Percentiles rank a stretch among this genome's conserved stretches.
Evolutionary conservation across 1,284 basidiomycete species (phyloP).

Genomic region (Inonotus hispidus): DNA sequence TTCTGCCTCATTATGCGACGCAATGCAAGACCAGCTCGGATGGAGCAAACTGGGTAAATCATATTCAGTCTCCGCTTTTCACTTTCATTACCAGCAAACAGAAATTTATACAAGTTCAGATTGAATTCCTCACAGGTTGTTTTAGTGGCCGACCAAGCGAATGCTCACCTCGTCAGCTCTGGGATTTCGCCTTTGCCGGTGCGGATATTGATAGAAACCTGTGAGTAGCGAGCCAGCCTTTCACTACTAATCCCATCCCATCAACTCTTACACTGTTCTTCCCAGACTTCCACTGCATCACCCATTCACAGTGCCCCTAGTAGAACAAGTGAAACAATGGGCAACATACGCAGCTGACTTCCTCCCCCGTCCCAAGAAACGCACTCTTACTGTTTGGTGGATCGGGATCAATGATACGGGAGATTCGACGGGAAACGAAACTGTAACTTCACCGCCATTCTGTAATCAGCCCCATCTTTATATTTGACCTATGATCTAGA

Average conservation of each 20-base stretch:
- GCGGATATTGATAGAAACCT: conserved; percentile 44
- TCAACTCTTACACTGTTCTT: not conserved
- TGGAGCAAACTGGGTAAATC: conserved; percentile 48
- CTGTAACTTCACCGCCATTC: conserved; percentile 27
- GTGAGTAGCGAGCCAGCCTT: conserved; percentile 27
- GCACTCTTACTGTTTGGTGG: conserved; percentile 51
- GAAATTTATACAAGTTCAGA: conserved; percentile 26
- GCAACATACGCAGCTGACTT: conserved; percentile 36
- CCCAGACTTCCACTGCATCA: conserved; percentile 34
- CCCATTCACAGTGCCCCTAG: conserved; percentile 42
- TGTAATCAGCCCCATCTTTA: not conserved
- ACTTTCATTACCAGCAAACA: not conserved
- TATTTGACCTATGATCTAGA: conserved; percentile 27
- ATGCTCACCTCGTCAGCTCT: conserved; percentile 40
- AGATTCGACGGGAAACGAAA: conserved; percentile 41
- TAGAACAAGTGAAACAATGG: conserved; percentile 50
- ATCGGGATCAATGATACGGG: conserved; percentile 57
- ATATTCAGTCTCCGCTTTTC: not conserved
- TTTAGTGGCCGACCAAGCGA: conserved; percentile 38
- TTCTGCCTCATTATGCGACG: not conserved
- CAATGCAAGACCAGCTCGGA: conserved; percentile 45
- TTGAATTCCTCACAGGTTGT: conserved; percentile 49
- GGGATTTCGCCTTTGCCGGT: conserved; percentile 55
- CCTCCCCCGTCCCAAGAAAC: conserved; percentile 37
- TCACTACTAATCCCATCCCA: not conserved